These are phyloP conservation scores for Echeveria elegans DNA, from an alignment of 164 flowering plant genomes.

Conservation along the genomic window DNA sequence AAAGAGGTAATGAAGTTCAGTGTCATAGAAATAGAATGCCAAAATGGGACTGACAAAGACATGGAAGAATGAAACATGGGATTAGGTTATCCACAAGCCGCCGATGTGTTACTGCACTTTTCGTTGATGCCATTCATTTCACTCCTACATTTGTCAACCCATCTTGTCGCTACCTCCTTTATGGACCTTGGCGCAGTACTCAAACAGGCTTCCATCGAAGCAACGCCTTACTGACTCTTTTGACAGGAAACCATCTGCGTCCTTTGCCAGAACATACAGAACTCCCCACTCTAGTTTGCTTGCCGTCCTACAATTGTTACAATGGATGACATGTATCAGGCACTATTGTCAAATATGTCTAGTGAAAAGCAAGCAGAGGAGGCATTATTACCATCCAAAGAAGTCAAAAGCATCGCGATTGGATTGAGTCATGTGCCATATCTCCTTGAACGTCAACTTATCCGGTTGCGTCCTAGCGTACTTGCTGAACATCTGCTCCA, in stretches of 20 bases:
- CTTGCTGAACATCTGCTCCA: slow-evolving; percentile 45
- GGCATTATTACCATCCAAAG: slow-evolving; percentile 54
- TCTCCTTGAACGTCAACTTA: slow-evolving; percentile 42
- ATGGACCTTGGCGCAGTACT: slow-evolving; percentile 33
- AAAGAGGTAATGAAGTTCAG: neutral
- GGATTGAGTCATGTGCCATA: slow-evolving; percentile 72
- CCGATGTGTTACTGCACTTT: neutral
- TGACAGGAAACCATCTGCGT: slow-evolving; percentile 54
- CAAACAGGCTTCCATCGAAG: slow-evolving; percentile 52
- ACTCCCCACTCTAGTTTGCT: slow-evolving; percentile 8
- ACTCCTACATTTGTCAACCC: slow-evolving; percentile 22
- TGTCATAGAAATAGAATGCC: neutral
- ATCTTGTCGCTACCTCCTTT: slow-evolving; percentile 16
- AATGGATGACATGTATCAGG: too few relatives aligned
- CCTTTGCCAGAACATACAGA: slow-evolving; percentile 52
- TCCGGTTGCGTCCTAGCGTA: slow-evolving; percentile 56
- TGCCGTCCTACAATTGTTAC: neutral
- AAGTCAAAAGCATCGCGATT: slow-evolving; percentile 43
- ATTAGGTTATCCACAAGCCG: neutral
- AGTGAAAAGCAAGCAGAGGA: slow-evolving; percentile 23
- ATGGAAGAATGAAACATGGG: neutral
- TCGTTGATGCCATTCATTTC: neutral
- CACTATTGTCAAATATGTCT: too few relatives aligned
- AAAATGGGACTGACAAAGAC: neutral
- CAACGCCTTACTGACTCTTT: slow-evolving; percentile 64